phyloP scores from a whole-genome alignment of 2,329 filamentous ascomycete species.

The Dactylellina leptospora region DNA sequence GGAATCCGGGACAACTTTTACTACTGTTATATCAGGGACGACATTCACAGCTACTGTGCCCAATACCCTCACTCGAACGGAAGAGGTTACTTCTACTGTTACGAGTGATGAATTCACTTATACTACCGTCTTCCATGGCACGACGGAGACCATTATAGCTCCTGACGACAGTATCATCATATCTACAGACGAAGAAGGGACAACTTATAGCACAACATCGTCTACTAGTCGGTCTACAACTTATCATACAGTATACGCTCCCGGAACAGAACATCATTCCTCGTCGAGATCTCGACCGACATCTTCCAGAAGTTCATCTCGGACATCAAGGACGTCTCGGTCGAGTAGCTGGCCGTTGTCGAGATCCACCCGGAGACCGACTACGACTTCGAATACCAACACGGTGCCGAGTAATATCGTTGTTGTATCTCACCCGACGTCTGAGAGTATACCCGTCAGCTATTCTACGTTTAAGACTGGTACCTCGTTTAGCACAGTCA shows the following conservation, averaged over 20 bases:
- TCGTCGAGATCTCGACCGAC: too few species aligned
- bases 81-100: constrained; percentile 10
- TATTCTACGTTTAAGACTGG: constrained; percentile 15
- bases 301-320: not conserved
- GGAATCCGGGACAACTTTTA: constrained; percentile 10
- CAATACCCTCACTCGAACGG: not conserved
- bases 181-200: constrained; percentile 16
- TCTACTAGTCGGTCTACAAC: constrained; percentile 14
- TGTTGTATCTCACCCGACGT: constrained; percentile 1
- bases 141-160: not conserved
- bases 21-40: not conserved
- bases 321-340: not conserved
- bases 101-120: constrained; percentile 11
- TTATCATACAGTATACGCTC: not conserved
- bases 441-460: constrained; percentile 1
- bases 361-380: not conserved
- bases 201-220: not conserved
- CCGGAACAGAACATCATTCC: not conserved
- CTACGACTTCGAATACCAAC: not conserved
- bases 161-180: constrained; percentile 2
- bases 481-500: constrained; percentile 4
- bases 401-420: not conserved
- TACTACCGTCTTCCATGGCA: constrained; percentile 17
- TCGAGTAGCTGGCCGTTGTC: not conserved
- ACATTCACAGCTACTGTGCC: not conserved